These are phyloP conservation scores for Boletus sensibilis DNA, from an alignment of 768 basidiomycete species.

Conservation along the genomic window DNA sequence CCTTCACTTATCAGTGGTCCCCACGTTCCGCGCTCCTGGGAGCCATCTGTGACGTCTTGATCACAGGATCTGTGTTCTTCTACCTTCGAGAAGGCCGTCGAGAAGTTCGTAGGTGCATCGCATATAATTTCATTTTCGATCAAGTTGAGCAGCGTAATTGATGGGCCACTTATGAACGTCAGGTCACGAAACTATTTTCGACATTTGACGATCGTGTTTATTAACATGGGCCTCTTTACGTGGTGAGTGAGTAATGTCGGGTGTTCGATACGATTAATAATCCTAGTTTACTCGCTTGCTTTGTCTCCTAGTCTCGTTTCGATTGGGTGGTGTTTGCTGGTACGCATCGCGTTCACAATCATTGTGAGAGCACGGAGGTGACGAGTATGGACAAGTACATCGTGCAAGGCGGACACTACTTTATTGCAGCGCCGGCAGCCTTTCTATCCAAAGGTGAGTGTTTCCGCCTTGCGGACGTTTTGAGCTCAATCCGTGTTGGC, in stretches of 20 bases:
- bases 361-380: not conserved
- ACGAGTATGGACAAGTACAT: not conserved
- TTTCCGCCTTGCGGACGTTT: not conserved
- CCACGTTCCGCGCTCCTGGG: slow-evolving; percentile 29
- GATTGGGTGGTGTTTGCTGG: slow-evolving; percentile 8
- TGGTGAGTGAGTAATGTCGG: not conserved
- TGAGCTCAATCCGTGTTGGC: not conserved
- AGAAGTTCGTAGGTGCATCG: slow-evolving; percentile 7
- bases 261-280: not conserved
- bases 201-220: slow-evolving; percentile 13
- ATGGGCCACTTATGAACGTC: not conserved
- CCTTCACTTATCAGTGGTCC: slow-evolving; percentile 8
- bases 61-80: slow-evolving; percentile 22
- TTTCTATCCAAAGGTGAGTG: slow-evolving; percentile 6
- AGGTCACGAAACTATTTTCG: slow-evolving; percentile 11
- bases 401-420: not conserved
- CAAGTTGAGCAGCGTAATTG: no score
- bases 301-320: slow-evolving; percentile 1
- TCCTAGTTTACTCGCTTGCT: no score
- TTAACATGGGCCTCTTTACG: slow-evolving; percentile 17
- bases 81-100: slow-evolving; percentile 18
- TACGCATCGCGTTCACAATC: not conserved
- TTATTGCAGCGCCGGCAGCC: not conserved
- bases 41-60: slow-evolving; percentile 14
- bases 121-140: not conserved